Base-by-base conservation (phyloP, 1,284 basidiomycete species). In the Ceratobasidium sp. region DNA sequence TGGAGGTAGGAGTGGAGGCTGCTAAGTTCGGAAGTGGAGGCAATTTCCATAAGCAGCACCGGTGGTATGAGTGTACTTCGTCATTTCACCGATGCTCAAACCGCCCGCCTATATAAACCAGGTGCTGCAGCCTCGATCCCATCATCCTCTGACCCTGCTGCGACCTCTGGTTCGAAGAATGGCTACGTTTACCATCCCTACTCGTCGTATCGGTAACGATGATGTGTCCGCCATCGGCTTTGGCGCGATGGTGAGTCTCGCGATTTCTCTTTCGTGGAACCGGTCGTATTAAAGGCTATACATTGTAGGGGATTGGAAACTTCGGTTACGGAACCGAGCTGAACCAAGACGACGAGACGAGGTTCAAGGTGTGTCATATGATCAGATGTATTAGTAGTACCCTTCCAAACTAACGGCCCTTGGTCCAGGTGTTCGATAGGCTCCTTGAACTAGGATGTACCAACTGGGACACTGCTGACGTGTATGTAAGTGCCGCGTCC, bases 391-490 rank as follows among this genome's bases (percentile, higher is more conserved):
- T 9, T 11, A 22, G n/a, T 24, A n/a, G n/a, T 9, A 24, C n/a
- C 24, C 9, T n/a, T 24, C 22, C 13, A 24, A 51, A 11, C 49
- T 51, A 46, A 46, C 13, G 34, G 43, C 43, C n/a, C 9, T 19
- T 24, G 49, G 6, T 51, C 22, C 31, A 68, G 65, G 65, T 68
- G 3, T 22, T 68, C 19, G 65, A 68, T 56, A 51, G 53, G 11
- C 56, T 72, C 22, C 31, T 72, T 5, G 69, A 72, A 24, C 54
- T 72, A n/a, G 69, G 54, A 1, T 72, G 69, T 22, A 72, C 69
- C n/a, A 56, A 72, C 22, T 72, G 69, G 69, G 69, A 72, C 49
- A 61, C 56, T 27, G 69, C 69, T 22, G 48, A 72, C 22, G 46
- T 61, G 1, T 72, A 72, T 39, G 69, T 72, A 51, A 49, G 69